Evolutionary conservation across 164 flowering plant species (phyloP), one percentile per base, ranked within the genome.

Genomic region (grape (Vitis vinifera)): DNA sequence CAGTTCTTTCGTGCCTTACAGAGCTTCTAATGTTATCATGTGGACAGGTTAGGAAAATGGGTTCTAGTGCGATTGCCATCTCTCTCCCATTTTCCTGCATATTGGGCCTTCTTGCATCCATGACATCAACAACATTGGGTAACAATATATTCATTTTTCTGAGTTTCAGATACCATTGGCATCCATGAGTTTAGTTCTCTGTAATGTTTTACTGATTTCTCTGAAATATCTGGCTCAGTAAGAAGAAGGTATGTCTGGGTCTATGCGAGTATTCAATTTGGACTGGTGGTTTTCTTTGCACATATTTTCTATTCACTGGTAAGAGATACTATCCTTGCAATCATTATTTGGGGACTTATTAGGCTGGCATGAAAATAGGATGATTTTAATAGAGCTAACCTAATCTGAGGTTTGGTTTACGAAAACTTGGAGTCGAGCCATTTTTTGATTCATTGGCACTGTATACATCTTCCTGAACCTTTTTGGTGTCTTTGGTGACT

Each of bases 221-320:
- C 9, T 53, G 10, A 51, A 44, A 12, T 67, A 66, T 57, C 47
- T 68, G n/a, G 44, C 13, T 16, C 70, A 89, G 93, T 87, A 14
- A 73, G 66, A 78, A 84, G 78, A 73, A 79, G 72, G 65, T 86
- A 67, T 69, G 80, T 84, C 11, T 89, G 93, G 93, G 15, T 82
- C 50, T 87, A 89, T 72, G 93, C 91, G 48, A 64, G 81, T 12
- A 15, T 74, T 73, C 93, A 89, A 55, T 85, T 85, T 52, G 69
- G 52, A 3, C 64, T 89, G 67, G 89, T 87, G 68, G 86, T 86
- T 66, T 66, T 80, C 14, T 81, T 79, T 59, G 86, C 87, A 7
- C 88, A 89, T 76, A 62, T 89, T 57, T 86, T 84, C 60, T 87
- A 80, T 67, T 65, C 83, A 3, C 16, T 81, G 89, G 93, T 89